phyloP scores from a whole-genome alignment of 345 rosid species.

The Angophora floribunda region DNA sequence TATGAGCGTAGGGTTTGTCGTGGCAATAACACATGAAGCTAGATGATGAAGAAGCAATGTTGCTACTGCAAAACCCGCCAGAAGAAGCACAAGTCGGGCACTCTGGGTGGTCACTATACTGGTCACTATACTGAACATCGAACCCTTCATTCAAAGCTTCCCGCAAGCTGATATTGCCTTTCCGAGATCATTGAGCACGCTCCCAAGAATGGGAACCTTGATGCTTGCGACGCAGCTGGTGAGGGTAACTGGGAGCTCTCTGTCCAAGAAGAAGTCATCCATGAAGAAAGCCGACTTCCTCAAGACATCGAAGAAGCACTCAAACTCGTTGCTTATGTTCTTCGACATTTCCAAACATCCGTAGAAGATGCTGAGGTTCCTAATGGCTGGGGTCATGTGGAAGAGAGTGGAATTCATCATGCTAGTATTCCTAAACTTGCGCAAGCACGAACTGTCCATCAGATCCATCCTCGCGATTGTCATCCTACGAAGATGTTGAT shows the following conservation, averaged over 20 bases:
- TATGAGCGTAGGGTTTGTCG: neutral
- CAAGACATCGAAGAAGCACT: neutral
- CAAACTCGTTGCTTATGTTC: neutral
- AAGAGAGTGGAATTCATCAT: neutral
- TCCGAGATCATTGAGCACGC: neutral
- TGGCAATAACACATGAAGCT: conserved; percentile 24
- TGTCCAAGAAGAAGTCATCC: neutral
- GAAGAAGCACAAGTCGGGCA: conserved; percentile 17
- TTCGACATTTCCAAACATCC: neutral
- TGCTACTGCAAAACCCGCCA: conserved; percentile 35
- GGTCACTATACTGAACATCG: neutral
- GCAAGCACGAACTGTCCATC: neutral
- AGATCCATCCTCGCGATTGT: neutral
- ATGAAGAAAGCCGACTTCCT: neutral
- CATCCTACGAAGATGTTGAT: neutral
- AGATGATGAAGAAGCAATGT: neutral
- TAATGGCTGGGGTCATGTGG: neutral
- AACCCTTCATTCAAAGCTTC: conserved; percentile 11
- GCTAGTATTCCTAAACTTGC: neutral
- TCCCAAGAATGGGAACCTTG: conserved; percentile 1
- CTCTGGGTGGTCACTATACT: no score
- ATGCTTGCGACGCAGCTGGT: neutral
- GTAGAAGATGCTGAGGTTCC: neutral
- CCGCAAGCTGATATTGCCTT: rapidly evolving
- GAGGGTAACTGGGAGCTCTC: neutral